A percentile compares a stretch with the other conserved stretches of the same genome.
phyloP scores from a whole-genome alignment of 805 yeast genomes.

The Peterozyma toletana region DNA sequence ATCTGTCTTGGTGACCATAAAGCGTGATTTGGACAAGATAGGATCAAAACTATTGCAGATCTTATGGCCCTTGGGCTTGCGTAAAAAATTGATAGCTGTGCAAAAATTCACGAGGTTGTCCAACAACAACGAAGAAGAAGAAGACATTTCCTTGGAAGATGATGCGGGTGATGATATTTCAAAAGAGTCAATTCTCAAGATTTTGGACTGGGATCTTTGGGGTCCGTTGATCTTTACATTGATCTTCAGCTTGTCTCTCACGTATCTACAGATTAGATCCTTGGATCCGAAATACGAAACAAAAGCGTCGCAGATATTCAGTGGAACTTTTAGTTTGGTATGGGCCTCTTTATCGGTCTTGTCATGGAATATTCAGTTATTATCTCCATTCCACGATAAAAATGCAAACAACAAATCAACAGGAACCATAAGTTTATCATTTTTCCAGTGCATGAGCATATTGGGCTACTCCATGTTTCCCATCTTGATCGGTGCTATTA shows the following conservation, averaged over 20 bases:
- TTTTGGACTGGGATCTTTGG: constrained; percentile 57
- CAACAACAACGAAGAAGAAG: constrained; percentile 7
- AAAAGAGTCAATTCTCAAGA: constrained; percentile 23
- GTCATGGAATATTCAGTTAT: constrained; percentile 45
- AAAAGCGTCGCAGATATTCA: constrained; percentile 40
- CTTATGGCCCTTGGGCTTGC: constrained; percentile 27
- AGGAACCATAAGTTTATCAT: constrained; percentile 34
- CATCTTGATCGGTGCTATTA: constrained; percentile 37
- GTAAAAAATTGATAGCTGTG: constrained; percentile 21
- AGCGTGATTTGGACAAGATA: constrained; percentile 24
- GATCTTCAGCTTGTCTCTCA: constrained; percentile 38
- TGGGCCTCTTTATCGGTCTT: constrained; percentile 43
- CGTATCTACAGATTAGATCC: constrained; percentile 29
- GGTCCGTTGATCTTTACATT: constrained; percentile 51
- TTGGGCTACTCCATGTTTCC: constrained; percentile 52
- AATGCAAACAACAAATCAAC: constrained; percentile 19
- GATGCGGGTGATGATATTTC: constrained; percentile 24
- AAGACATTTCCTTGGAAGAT: constrained; percentile 12
- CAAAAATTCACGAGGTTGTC: constrained; percentile 13
- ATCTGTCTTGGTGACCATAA: constrained; percentile 40
- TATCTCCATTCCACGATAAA: constrained; percentile 36
- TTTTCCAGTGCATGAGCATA: constrained; percentile 49
- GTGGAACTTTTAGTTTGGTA: constrained; percentile 44
- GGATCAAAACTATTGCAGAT: constrained; percentile 26
- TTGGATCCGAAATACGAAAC: constrained; percentile 18